Percentiles rank a stretch among this genome's conserved stretches.
Evolutionary conservation across 2,329 filamentous ascomycete genomes (phyloP).

Genomic region (Colletotrichum sp.): DNA sequence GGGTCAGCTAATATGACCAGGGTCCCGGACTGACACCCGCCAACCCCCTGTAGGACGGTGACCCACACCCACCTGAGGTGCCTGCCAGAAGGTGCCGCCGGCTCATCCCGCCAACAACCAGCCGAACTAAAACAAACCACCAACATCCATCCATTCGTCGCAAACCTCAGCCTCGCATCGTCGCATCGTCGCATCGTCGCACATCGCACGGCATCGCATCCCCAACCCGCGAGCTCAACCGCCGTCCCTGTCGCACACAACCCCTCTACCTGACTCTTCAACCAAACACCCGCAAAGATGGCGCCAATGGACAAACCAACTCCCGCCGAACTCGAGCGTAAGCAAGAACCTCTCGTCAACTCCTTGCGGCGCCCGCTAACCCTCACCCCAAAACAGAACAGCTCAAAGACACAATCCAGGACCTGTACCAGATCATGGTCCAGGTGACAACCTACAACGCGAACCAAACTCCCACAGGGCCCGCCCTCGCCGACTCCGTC

Average conservation of each 20-base stretch:
- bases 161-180: constrained; percentile 3
- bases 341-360: constrained; percentile 2
- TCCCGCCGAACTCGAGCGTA: constrained; percentile 45
- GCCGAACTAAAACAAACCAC: not conserved
- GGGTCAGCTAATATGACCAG: not conserved
- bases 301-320: constrained; percentile 45
- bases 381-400: constrained; percentile 45
- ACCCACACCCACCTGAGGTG: constrained; percentile 4
- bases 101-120: constrained; percentile 9
- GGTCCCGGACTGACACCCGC: not conserved
- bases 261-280: no score
- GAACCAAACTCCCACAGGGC: constrained; percentile 18
- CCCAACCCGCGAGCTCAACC: not conserved
- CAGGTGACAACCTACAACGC: constrained; percentile 67
- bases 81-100: not conserved
- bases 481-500: constrained; percentile 17
- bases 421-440: constrained; percentile 68
- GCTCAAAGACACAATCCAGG: constrained; percentile 67
- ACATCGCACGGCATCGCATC: not conserved
- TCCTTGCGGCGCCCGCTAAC: not conserved
- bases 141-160: not conserved
- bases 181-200: not conserved
- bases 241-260: no score
- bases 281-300: constrained; percentile 31
- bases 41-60: not conserved